Base-by-base conservation (phyloP, 163 green algal species). In the Scenedesmus sp. region DNA sequence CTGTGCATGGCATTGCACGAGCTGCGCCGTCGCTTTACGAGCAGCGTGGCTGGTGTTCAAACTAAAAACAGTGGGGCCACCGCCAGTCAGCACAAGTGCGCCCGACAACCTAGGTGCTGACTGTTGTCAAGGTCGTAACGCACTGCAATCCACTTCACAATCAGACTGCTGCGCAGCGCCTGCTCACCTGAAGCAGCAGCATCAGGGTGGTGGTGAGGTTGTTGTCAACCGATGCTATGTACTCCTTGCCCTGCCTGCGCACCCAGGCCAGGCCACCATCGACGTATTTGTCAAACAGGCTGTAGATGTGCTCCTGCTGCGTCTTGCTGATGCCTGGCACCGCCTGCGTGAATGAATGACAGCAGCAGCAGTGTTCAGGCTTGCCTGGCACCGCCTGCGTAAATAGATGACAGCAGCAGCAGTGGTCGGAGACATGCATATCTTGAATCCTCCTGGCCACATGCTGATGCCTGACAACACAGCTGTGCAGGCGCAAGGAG, bases 221-320 rank as follows among this genome's bases (percentile, higher is more conserved):
- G 94, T 97, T 97, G 81, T 98, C 95, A 42, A 97, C 94, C 5
- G 92, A 93, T 20, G 94, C 86, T 81, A 98, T 97, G 81, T 95
- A 96, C 91, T 97, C 93, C 81, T 90, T 94, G 51, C 95, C 94
- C 30, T 91, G 79, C 85, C 91, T 91, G 43, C 93, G 89, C 46
- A 97, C 61, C 88, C 95, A 97, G 3, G 80, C 61, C 76, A 98
- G 90, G 7, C 94, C 95, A 0, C 72, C 86, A 65, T 96, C 92
- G 18, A 98, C 92, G 88, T 97, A 93, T 0, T 79, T 76, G 44
- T 96, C 94, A 83, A 97, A 97, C 81, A 97, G 89, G 53, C 51
- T 49, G 42, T 83, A 81, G 30, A 91, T 42, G 22, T 42, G 13
- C 10, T 87, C 79, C 26, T 43, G 26, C n/a, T 91, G 87, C 24